Evolutionary conservation across 2,329 filamentous ascomycete genomes (phyloP), one percentile per base, ranked within the genome.

Genomic region (Trichophyton equinum): DNA sequence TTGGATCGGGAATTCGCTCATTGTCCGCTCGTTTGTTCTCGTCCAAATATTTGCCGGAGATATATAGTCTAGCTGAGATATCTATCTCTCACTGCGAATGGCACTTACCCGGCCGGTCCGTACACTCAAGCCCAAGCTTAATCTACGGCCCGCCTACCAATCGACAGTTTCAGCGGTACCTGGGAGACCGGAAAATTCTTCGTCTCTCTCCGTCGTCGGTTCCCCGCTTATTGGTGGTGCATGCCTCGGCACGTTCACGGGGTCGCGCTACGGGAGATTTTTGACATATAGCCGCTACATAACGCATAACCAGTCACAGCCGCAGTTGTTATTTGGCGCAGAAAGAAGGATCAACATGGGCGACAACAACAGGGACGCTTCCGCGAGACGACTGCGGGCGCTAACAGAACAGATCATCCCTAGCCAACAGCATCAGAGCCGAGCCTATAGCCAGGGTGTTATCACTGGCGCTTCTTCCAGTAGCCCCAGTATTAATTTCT

Each of bases 401-500:
- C 11, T 55, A 33, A 13, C 51, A 18, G 27, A 27, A 8, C 51
- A 55, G 4, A 33, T 55, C 15, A 30, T 22, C 3, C 22, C 46
- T 15, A 11, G 51, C 27, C 51, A 38, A 38, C 33, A 38, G 33
- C 8, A 38, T 13, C 33, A 55, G 51, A 38, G 25, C 13, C 25
- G 51, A 33, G 6, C 5, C 20, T 30, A 33, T 27, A 55, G 51
- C 51, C 51, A 36, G 18, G 6, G 15, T 1, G 27, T 15, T 18
- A 18, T 18, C 6, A 36, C 27, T 13, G 20, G 20, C 25, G 4
- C 9, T 13, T 20, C 51, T 13, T 55, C 51, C n/a, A 36, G 11
- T 6, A 7, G 8, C 27, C 6, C 27, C 27, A 7, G 27, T 9
- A 58, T 63, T 42, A 59, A 61, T 46, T 63, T 60, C 25, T 60